These are phyloP conservation scores for Abelmoschus esculentus DNA, from an alignment of 345 rosid genomes.

Conservation along the genomic window DNA sequence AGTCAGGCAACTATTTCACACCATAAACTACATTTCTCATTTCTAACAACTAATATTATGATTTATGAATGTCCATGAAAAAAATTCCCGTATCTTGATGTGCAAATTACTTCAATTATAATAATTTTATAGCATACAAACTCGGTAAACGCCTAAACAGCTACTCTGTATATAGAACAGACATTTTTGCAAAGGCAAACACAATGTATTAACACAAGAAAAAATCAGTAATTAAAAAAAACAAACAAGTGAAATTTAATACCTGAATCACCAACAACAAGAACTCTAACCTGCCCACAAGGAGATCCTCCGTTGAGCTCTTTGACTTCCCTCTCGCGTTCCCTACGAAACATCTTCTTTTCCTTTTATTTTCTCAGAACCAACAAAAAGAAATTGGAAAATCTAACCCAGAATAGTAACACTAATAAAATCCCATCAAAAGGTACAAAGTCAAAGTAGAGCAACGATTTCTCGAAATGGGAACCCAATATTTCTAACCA, in stretches of 20 bases:
- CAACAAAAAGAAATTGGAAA: not conserved
- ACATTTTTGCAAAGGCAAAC: not conserved
- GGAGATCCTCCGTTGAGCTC: slow-evolving; percentile 68
- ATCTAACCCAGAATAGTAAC: not conserved
- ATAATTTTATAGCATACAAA: not conserved
- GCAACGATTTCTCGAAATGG: slow-evolving; percentile 18
- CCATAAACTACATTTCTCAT: not conserved
- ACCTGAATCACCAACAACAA: slow-evolving; percentile 98
- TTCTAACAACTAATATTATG: not conserved
- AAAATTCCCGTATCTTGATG: not conserved
- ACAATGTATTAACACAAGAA: not conserved
- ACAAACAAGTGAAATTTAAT: not conserved
- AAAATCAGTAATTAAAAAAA: not conserved
- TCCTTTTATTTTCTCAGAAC: slow-evolving; percentile 6
- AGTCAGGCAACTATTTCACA: not conserved
- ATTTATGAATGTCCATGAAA: not conserved
- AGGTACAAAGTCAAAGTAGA: slow-evolving; percentile 15
- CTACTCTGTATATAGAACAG: not conserved
- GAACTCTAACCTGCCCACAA: slow-evolving; percentile 95
- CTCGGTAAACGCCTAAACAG: not conserved
- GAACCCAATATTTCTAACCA: slow-evolving; percentile 10
- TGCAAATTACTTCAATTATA: not conserved
- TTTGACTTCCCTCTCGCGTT: slow-evolving; percentile 79
- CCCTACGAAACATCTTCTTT: slow-evolving; percentile 77
- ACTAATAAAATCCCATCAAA: slow-evolving; percentile 23